phyloP scores from a whole-genome alignment of 805 yeast species.

The Cyberlindnera euphorbiae region DNA sequence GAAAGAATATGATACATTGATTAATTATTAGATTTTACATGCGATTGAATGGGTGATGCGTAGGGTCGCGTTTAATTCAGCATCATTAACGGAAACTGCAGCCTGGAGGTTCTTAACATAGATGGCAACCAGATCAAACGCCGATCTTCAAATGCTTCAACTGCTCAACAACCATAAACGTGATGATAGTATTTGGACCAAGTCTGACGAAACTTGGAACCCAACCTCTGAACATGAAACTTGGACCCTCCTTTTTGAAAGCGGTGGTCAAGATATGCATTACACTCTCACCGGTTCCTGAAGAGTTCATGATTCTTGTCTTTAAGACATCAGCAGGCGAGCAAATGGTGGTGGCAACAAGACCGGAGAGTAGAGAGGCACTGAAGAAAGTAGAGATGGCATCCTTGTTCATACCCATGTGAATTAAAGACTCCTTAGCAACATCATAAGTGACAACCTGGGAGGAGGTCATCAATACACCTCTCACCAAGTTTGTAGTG shows the following conservation, averaged over 20 bases:
- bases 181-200: slow-evolving; percentile 76
- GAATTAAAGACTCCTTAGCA: slow-evolving; percentile 58
- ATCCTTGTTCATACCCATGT: slow-evolving; percentile 48
- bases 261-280: slow-evolving; percentile 47
- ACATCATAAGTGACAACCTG: slow-evolving; percentile 87
- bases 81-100: too few species aligned
- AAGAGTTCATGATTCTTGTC: slow-evolving; percentile 77
- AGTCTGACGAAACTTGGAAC: slow-evolving; percentile 78
- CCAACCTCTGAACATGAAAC: slow-evolving; percentile 90
- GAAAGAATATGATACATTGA: too few species aligned
- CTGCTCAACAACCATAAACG: slow-evolving; percentile 65
- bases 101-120: too few species aligned
- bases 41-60: too few species aligned
- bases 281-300: slow-evolving; percentile 40
- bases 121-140: slow-evolving; percentile 26
- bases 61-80: too few species aligned
- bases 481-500: slow-evolving; percentile 73
- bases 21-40: too few species aligned
- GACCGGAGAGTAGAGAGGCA: slow-evolving; percentile 76
- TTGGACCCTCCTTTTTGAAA: slow-evolving; percentile 63
- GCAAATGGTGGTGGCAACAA: slow-evolving; percentile 87
- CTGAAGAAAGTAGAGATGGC: slow-evolving; percentile 69
- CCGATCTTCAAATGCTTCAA: slow-evolving; percentile 51
- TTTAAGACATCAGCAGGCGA: slow-evolving; percentile 91
- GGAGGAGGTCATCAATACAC: slow-evolving; percentile 84